Conservation (phyloP, 2,329 filamentous ascomycete genomes). For the Diplodia scrobiculata region DNA sequence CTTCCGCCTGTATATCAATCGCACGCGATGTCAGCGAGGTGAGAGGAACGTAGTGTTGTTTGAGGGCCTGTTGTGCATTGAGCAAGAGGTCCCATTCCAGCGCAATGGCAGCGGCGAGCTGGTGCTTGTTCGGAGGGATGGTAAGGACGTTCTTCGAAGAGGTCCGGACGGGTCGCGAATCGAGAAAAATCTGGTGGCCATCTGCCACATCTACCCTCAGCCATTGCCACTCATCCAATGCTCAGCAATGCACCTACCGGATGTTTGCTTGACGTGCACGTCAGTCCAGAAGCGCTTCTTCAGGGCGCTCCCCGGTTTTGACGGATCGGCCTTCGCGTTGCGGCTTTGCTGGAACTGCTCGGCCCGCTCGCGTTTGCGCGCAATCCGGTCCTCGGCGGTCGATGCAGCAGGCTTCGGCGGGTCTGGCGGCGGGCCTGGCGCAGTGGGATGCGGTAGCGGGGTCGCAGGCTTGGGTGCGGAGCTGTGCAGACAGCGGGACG, state of each 20-base stretch:
- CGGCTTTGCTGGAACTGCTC: slow-evolving; percentile 53
- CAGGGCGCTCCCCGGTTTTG: slow-evolving; percentile 55
- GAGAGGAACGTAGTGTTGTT: slow-evolving; percentile 84
- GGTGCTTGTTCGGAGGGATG: slow-evolving; percentile 72
- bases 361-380: slow-evolving; percentile 54
- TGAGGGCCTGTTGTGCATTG: slow-evolving; percentile 79
- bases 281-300: slow-evolving; percentile 87
- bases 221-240: background rate
- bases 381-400: slow-evolving; percentile 52
- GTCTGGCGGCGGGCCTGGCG: slow-evolving; percentile 62
- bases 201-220: slow-evolving; percentile 38
- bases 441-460: slow-evolving; percentile 59
- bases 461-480: slow-evolving; percentile 52
- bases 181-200: slow-evolving; percentile 70
- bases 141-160: slow-evolving; percentile 71
- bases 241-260: slow-evolving; percentile 53
- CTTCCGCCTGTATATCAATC: slow-evolving; percentile 74
- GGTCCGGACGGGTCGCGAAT: slow-evolving; percentile 76
- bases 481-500: slow-evolving; percentile 47
- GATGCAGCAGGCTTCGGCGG: slow-evolving; percentile 55
- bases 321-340: slow-evolving; percentile 46
- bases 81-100: slow-evolving; percentile 89
- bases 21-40: slow-evolving; percentile 84
- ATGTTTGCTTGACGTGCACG: slow-evolving; percentile 64
- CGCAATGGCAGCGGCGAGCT: slow-evolving; percentile 82